Evolutionary conservation across 495 filamentous ascomycete species (phyloP).

Genomic region (Podospora bellae-mahoneyi): DNA sequence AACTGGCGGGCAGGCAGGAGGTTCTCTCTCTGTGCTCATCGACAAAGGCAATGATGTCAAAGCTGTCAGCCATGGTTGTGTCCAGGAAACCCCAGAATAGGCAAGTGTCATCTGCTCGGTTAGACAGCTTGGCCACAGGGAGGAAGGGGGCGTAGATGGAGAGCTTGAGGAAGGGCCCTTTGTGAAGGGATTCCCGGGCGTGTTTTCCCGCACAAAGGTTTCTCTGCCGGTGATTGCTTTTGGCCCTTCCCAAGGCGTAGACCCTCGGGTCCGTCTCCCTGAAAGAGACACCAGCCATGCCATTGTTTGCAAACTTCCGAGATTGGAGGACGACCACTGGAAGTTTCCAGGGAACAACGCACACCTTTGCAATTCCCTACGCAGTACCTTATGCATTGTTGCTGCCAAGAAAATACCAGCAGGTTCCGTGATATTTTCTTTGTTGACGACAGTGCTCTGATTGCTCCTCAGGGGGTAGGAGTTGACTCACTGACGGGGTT

Average conservation of each 20-base stretch:
- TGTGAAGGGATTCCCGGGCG: not conserved
- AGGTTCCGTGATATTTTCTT: not conserved
- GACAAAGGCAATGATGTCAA: not conserved
- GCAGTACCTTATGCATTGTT: not conserved
- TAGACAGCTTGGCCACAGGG: not conserved
- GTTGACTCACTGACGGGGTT: not conserved
- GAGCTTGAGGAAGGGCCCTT: not conserved
- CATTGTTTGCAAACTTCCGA: constrained; percentile 6
- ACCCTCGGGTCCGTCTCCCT: not conserved
- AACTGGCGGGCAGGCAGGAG: no score
- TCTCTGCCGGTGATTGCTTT: not conserved
- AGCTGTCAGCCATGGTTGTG: not conserved
- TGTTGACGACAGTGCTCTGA: not conserved
- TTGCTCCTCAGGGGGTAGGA: not conserved
- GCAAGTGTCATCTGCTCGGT: not conserved
- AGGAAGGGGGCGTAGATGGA: not conserved
- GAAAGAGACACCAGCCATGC: not conserved
- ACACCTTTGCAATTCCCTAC: no score
- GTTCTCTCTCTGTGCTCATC: not conserved
- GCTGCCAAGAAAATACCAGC: not conserved
- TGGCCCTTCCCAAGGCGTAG: not conserved
- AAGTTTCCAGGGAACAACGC: not conserved
- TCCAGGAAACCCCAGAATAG: not conserved
- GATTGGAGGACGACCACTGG: not conserved
- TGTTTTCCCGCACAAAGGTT: not conserved